These are phyloP conservation scores for Acanthamoeba lenticulata DNA, from an alignment of 208 protist genomes.

Conservation along the genomic window DNA sequence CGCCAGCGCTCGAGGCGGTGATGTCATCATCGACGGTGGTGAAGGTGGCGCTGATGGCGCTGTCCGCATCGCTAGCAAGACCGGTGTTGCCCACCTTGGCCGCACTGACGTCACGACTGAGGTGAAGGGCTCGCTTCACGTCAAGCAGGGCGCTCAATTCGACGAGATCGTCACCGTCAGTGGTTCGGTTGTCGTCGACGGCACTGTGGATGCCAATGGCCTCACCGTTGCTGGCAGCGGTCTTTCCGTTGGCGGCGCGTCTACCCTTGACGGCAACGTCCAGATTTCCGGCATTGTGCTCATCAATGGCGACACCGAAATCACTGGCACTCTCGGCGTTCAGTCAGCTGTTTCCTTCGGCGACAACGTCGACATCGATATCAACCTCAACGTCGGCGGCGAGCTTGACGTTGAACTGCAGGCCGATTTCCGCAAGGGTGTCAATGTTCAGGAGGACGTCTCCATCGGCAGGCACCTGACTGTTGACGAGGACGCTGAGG, in stretches of 20 bases:
- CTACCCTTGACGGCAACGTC: slow-evolving; percentile 16
- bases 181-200: neutral
- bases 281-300: neutral
- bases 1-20: neutral
- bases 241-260: neutral
- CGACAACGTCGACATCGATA: slow-evolving; percentile 1
- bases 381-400: slow-evolving; percentile 38
- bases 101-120: neutral
- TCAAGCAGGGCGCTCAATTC: slow-evolving; percentile 1
- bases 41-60: neutral
- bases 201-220: neutral
- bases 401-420: slow-evolving; percentile 29
- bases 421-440: slow-evolving; percentile 10
- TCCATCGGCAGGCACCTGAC: slow-evolving; percentile 19
- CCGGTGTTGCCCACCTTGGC: neutral
- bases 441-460: neutral
- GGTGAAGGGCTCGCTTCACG: slow-evolving; percentile 21
- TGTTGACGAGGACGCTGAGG: slow-evolving; percentile 46
- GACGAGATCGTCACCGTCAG: neutral
- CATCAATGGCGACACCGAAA: slow-evolving; percentile 18
- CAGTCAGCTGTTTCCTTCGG: neutral
- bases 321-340: neutral
- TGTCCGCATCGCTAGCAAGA: neutral
- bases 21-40: slow-evolving; percentile 27
- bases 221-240: neutral